A percentile compares a stretch with the other conserved stretches of the same genome.
Evolutionary conservation across 371 early-diverging fungal genomes (phyloP).

Genomic region (Sporodiniella umbellata): DNA sequence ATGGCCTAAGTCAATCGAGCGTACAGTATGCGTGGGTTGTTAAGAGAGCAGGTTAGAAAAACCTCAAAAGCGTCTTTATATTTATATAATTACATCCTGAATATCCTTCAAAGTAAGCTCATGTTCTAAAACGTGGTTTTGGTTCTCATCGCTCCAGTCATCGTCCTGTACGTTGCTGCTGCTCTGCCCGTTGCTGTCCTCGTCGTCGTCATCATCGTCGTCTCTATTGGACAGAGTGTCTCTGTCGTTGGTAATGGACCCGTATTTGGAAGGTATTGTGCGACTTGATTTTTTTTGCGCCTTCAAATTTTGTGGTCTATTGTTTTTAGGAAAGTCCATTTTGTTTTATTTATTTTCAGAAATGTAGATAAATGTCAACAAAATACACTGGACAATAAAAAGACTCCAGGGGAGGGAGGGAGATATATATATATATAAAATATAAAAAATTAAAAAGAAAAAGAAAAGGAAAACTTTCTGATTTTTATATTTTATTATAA

Average conservation of each 20-base stretch:
- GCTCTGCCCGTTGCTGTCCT: neutral
- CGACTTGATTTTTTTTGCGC: constrained; percentile 11
- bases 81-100: constrained; percentile 53
- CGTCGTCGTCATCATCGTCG: constrained; percentile 1
- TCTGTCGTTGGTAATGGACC: constrained; percentile 17
- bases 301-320: constrained; percentile 15
- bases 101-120: constrained; percentile 65
- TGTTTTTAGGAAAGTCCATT: constrained; percentile 1
- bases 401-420: neutral
- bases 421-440: neutral
- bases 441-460: neutral
- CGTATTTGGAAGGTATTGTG: constrained; percentile 18
- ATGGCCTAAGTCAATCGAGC: constrained; percentile 53
- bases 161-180: neutral
- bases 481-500: neutral
- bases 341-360: too few relatives aligned
- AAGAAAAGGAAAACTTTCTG: neutral
- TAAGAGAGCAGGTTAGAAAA: neutral
- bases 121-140: constrained; percentile 14
- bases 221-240: neutral
- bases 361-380: too few relatives aligned
- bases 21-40: neutral
- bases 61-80: neutral
- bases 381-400: too few relatives aligned
- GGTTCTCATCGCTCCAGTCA: constrained; percentile 6